Conservation (phyloP, 371 early-diverging fungal species). For the Fennellomyces sp. region DNA sequence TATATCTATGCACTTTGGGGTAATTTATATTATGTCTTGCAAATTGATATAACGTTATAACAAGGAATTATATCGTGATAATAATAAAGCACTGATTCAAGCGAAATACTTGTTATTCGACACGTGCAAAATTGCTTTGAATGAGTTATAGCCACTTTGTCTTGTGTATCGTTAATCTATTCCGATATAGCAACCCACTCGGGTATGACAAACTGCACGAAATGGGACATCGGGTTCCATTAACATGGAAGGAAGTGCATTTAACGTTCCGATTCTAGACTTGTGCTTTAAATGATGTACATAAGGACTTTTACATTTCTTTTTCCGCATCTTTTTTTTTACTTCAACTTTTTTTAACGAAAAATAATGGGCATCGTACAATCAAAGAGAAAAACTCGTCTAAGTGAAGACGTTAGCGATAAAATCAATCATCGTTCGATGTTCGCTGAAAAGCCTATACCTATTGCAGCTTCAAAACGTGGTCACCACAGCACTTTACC, state of each 20-base stretch:
- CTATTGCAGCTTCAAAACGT: conserved; percentile 16
- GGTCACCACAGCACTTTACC: conserved; percentile 10
- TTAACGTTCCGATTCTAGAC: background rate
- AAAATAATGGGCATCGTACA: conserved; percentile 32
- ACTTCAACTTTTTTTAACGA: background rate
- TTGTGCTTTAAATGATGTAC: too few species aligned
- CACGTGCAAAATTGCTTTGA: background rate
- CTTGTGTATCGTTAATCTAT: background rate
- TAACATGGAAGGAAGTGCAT: too few species aligned
- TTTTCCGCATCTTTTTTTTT: background rate
- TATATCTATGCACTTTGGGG: too few species aligned
- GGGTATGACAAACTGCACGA: background rate
- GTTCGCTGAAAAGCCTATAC: background rate
- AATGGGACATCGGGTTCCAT: too few species aligned
- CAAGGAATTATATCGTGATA: too few species aligned
- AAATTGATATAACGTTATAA: too few species aligned
- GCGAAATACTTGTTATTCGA: too few species aligned
- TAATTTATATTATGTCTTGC: too few species aligned
- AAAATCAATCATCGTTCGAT: background rate
- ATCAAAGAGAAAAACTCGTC: conserved; percentile 23
- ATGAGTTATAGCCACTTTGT: too few species aligned
- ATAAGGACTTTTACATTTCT: background rate
- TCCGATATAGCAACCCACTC: background rate
- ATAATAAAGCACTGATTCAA: too few species aligned
- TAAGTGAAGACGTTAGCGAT: background rate